These are phyloP conservation scores for Trichoderma sp. DNA, from an alignment of 2,329 filamentous ascomycete species.

Conservation along the genomic window DNA sequence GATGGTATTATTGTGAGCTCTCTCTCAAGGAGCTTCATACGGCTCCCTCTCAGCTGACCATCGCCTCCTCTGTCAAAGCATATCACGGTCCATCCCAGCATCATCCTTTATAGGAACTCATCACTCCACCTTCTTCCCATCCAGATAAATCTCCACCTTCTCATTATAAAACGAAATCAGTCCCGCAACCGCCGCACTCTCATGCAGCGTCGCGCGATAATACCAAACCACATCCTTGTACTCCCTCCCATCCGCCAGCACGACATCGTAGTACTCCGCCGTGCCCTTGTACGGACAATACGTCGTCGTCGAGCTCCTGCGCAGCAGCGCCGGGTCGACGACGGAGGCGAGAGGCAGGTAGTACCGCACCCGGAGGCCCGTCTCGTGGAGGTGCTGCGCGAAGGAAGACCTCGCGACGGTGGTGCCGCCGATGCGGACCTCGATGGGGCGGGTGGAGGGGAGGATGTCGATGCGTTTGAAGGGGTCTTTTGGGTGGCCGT, in stretches of 20 bases:
- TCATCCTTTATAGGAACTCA: too few relatives aligned
- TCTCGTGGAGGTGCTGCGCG: slow-evolving; percentile 62
- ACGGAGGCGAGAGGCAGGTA: slow-evolving; percentile 57
- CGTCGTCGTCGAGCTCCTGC: slow-evolving; percentile 55
- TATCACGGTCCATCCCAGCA: too few relatives aligned
- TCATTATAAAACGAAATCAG: slow-evolving; percentile 68
- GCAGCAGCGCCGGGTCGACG: slow-evolving; percentile 50
- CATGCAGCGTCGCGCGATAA: slow-evolving; percentile 59
- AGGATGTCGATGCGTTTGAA: slow-evolving; percentile 67
- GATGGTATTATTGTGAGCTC: too few relatives aligned
- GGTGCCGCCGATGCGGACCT: slow-evolving; percentile 51
- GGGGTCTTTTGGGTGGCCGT: slow-evolving; percentile 67
- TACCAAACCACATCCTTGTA: slow-evolving; percentile 63
- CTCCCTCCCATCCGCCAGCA: slow-evolving; percentile 47
- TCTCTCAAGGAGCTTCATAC: too few relatives aligned
- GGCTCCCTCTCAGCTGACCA: too few relatives aligned
- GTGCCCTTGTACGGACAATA: slow-evolving; percentile 69
- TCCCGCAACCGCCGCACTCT: slow-evolving; percentile 59
- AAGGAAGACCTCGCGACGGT: slow-evolving; percentile 51
- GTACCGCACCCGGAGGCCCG: slow-evolving; percentile 59
- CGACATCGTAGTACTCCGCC: slow-evolving; percentile 63
- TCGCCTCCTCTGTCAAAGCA: too few relatives aligned
- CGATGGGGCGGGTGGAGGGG: slow-evolving; percentile 55
- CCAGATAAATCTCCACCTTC: slow-evolving; percentile 64
- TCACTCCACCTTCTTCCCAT: slow-evolving; percentile 44